A percentile compares a stretch with the other conserved stretches of the same genome.
Evolutionary conservation across 345 rosid species (phyloP).

Genomic region (Citrus medica): DNA sequence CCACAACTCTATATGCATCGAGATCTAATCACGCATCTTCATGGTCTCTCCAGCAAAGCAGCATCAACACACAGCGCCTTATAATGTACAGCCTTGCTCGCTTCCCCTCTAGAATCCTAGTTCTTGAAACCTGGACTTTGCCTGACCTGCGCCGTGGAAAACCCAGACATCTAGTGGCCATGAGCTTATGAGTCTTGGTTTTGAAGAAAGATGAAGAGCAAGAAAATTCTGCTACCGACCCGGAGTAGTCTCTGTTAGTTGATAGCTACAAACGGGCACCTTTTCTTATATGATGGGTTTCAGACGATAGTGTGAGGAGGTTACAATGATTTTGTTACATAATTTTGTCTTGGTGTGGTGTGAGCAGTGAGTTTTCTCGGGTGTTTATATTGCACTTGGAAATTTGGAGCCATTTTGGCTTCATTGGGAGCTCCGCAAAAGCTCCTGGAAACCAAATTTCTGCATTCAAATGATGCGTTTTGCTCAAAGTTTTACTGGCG

Average conservation of each 20-base stretch:
- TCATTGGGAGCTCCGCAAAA: slow-evolving; percentile 20
- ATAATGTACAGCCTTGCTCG: slow-evolving; percentile 34
- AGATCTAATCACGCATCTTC: slow-evolving; percentile 20
- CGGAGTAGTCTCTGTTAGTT: neutral
- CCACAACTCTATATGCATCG: neutral
- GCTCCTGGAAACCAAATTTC: neutral
- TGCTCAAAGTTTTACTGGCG: slow-evolving; percentile 2
- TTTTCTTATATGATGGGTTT: slow-evolving; percentile 1
- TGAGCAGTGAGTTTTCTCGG: neutral
- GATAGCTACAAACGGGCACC: neutral
- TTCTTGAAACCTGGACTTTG: slow-evolving; percentile 12
- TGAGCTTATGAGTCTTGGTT: neutral
- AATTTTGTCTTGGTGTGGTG: slow-evolving; percentile 19
- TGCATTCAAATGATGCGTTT: slow-evolving; percentile 9
- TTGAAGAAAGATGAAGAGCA: slow-evolving; percentile 4
- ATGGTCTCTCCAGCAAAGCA: slow-evolving; percentile 37
- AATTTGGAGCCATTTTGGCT: slow-evolving; percentile 7
- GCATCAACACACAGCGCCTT: slow-evolving; percentile 33
- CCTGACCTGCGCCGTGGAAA: slow-evolving; percentile 2
- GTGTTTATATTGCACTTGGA: neutral
- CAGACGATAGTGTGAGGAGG: slow-evolving; percentile 6
- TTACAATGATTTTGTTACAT: slow-evolving; percentile 30
- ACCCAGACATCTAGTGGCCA: slow-evolving; percentile 21
- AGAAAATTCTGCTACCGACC: neutral
- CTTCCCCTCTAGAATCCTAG: slow-evolving; percentile 27